A percentile compares a stretch with the other conserved stretches of the same genome.
phyloP scores from a whole-genome alignment of 2,329 filamentous ascomycete species.

The Pyrenochaeta sp. region DNA sequence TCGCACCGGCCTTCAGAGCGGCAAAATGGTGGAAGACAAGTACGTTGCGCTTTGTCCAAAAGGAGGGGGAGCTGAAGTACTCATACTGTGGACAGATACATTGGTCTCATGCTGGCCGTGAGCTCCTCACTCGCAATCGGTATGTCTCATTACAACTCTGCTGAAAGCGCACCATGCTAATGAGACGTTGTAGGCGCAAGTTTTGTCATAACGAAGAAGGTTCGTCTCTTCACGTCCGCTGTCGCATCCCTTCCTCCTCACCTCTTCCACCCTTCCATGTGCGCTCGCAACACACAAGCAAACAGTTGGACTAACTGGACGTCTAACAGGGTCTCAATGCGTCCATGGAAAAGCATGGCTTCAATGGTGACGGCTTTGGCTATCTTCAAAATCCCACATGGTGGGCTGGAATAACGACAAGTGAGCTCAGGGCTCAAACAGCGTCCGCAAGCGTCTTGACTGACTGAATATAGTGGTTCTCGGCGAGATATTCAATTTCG shows the following conservation, averaged over 20 bases:
- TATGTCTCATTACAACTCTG: constrained; percentile 18
- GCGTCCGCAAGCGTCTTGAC: constrained; percentile 2
- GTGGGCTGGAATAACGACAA: constrained; percentile 93
- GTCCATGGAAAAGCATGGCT: constrained; percentile 89
- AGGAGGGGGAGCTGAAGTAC: constrained; percentile 10
- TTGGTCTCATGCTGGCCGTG: constrained; percentile 52
- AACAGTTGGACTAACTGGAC: constrained; percentile 17
- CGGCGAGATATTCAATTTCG: constrained; percentile 96
- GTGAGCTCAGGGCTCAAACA: constrained; percentile 61
- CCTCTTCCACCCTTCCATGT: not conserved
- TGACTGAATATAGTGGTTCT: constrained; percentile 72
- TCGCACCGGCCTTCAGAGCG: constrained; percentile 19
- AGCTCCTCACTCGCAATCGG: constrained; percentile 52
- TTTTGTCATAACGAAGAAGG: constrained; percentile 99
- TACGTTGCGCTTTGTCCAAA: constrained; percentile 32
- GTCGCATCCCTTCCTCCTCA: constrained; percentile 3
- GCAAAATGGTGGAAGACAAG: constrained; percentile 52
- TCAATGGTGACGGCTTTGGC: constrained; percentile 94
- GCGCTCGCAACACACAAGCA: not conserved
- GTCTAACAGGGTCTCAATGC: constrained; percentile 79
- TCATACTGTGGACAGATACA: constrained; percentile 48
- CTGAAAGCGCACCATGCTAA: constrained; percentile 18
- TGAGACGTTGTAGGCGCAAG: constrained; percentile 72
- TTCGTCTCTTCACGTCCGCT: constrained; percentile 50
- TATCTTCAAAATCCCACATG: constrained; percentile 95